A percentile compares a stretch with the other conserved stretches of the same genome.
phyloP scores from a whole-genome alignment of 805 yeast species.

The Yarrowia porcina region DNA sequence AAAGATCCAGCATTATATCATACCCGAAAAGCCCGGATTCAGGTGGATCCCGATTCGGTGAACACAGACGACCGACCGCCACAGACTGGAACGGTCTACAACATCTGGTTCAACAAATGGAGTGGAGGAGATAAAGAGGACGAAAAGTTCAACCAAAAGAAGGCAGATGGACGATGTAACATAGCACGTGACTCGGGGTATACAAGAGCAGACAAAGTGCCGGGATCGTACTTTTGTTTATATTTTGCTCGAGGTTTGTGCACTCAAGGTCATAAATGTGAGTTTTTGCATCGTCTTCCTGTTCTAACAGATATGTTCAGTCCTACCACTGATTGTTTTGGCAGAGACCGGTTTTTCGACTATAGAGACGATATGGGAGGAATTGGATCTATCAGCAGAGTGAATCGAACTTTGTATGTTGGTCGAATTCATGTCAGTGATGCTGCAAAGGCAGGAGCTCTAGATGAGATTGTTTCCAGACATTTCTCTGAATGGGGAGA shows the following conservation, averaged over 20 bases:
- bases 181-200: constrained; percentile 66
- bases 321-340: constrained; percentile 82
- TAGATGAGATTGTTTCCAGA: constrained; percentile 43
- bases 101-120: constrained; percentile 89
- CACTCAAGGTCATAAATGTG: constrained; percentile 70
- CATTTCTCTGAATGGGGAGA: constrained; percentile 75
- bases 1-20: constrained; percentile 17
- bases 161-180: constrained; percentile 59
- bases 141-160: constrained; percentile 39
- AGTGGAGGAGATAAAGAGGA: constrained; percentile 63
- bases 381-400: constrained; percentile 69
- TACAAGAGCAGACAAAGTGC: constrained; percentile 60
- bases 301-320: constrained; percentile 52
- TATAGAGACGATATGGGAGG: constrained; percentile 95
- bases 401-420: constrained; percentile 73
- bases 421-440: constrained; percentile 53
- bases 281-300: constrained; percentile 76
- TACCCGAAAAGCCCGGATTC: constrained; percentile 62
- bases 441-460: constrained; percentile 31
- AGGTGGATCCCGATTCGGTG: constrained; percentile 61
- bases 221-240: constrained; percentile 59
- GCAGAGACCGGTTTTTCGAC: constrained; percentile 77
- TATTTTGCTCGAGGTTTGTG: constrained; percentile 91
- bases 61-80: constrained; percentile 63
- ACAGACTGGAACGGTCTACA: constrained; percentile 76